A percentile compares a stretch with the other conserved stretches of the same genome.
phyloP scores from a whole-genome alignment of 129 eudicot species.

The Rutidosis leptorrhynchoides region DNA sequence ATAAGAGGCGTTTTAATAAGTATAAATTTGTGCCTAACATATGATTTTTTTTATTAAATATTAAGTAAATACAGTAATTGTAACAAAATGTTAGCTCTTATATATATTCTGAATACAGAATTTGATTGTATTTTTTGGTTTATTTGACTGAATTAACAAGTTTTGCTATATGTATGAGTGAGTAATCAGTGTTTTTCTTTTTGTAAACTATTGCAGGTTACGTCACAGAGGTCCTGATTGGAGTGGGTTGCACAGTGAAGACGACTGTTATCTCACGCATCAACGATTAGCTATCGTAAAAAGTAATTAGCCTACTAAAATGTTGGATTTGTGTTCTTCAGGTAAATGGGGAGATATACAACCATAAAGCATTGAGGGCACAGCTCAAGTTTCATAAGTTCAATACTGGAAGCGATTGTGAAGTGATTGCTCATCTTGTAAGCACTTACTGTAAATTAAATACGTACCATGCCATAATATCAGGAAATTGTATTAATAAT shows the following conservation, averaged over 20 bases:
- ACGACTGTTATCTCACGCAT: conserved; percentile 89
- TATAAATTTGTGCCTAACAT: background rate
- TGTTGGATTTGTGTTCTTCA: conserved; percentile 26
- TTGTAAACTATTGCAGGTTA: conserved; percentile 43
- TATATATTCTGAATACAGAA: background rate
- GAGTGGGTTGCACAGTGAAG: conserved; percentile 85
- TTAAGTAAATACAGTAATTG: too few relatives aligned
- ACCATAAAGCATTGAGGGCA: conserved; percentile 78
- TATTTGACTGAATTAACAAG: background rate
- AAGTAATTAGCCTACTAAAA: background rate
- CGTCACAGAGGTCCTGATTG: conserved; percentile 99
- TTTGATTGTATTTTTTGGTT: background rate
- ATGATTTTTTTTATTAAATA: too few relatives aligned
- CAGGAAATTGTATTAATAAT: background rate
- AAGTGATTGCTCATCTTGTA: conserved; percentile 98
- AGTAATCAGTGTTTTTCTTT: background rate
- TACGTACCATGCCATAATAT: background rate
- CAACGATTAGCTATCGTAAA: conserved; percentile 77
- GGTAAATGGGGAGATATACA: conserved; percentile 97
- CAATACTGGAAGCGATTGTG: conserved; percentile 90
- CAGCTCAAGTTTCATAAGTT: conserved; percentile 70
- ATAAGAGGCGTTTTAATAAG: background rate
- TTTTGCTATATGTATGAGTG: background rate
- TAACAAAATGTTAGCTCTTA: background rate
- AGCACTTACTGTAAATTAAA: conserved; percentile 26